These are phyloP conservation scores for Tilletia walkeri DNA, from an alignment of 1,284 basidiomycete species.

Conservation along the genomic window DNA sequence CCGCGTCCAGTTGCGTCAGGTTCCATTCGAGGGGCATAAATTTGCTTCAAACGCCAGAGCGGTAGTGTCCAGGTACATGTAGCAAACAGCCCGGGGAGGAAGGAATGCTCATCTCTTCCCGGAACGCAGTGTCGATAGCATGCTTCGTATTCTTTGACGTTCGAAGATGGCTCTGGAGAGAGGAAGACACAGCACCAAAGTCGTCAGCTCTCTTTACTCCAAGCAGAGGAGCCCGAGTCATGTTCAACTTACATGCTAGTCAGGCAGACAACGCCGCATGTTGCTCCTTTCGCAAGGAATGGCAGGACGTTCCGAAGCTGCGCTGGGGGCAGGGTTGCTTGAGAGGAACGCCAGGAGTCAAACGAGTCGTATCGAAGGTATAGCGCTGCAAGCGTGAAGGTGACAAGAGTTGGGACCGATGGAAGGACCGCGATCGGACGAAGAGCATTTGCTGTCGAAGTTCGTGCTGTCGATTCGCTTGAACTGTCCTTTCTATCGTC, in stretches of 20 bases:
- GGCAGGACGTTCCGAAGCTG: neutral
- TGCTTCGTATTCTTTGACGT: neutral
- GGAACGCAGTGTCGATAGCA: conserved; percentile 4
- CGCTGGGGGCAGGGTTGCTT: neutral
- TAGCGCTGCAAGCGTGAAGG: neutral
- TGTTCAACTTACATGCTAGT: conserved; percentile 7
- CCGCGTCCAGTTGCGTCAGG: too few species aligned
- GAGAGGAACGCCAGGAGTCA: neutral
- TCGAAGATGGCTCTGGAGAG: conserved; percentile 1
- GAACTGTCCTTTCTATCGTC: neutral
- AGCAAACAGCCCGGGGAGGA: neutral
- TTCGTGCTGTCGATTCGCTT: neutral
- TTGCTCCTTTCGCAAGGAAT: neutral
- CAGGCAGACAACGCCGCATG: neutral
- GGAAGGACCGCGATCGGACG: neutral
- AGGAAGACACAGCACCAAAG: neutral
- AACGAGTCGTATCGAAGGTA: conserved; percentile 6
- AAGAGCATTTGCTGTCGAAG: neutral
- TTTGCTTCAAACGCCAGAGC: too few species aligned
- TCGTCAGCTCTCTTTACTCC: neutral
- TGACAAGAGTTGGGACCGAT: neutral
- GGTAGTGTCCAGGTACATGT: too few species aligned
- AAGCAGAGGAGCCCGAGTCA: neutral
- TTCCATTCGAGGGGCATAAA: too few species aligned
- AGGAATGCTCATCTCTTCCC: neutral